Conservation (phyloP, 1,139 yeast species). For the Blastobotrys aristatus region DNA sequence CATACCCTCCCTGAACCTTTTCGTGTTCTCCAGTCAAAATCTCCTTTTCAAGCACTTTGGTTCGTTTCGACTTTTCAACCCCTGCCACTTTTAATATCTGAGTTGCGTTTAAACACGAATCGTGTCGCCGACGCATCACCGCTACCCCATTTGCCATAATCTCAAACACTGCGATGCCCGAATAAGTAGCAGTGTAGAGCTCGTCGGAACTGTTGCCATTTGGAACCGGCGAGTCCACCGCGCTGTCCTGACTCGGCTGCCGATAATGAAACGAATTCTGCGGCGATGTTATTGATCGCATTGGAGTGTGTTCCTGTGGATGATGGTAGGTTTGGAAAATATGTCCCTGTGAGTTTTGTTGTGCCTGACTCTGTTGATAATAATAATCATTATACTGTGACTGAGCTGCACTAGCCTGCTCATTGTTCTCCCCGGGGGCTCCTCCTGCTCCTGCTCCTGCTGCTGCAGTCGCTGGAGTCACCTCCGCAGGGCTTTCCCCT, state of each 20-base stretch:
- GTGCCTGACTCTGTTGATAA: neutral
- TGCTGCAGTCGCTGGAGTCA: neutral
- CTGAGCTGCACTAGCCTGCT: neutral
- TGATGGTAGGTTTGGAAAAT: neutral
- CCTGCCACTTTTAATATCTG: slow-evolving; percentile 86
- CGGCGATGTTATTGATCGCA: neutral
- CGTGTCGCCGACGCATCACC: slow-evolving; percentile 74
- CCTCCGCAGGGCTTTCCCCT: too few relatives aligned
- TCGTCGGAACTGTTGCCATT: slow-evolving; percentile 1
- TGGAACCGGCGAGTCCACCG: neutral
- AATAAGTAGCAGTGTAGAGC: slow-evolving; percentile 25
- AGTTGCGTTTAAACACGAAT: slow-evolving; percentile 87
- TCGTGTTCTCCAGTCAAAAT: slow-evolving; percentile 84
- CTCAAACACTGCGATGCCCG: slow-evolving; percentile 67
- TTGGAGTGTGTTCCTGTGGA: neutral
- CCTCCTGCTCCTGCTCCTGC: too few relatives aligned
- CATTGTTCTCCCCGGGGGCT: neutral
- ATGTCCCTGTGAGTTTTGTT: neutral
- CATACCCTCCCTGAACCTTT: slow-evolving; percentile 93
- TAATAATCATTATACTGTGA: neutral
- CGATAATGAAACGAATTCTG: neutral
- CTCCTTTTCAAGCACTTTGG: slow-evolving; percentile 80
- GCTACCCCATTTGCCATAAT: slow-evolving; percentile 68
- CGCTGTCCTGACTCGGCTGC: slow-evolving; percentile 2
- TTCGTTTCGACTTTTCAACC: slow-evolving; percentile 78